These are phyloP conservation scores for Colletotrichum cordylinicola DNA, from an alignment of 2,329 filamentous ascomycete genomes.

Conservation along the genomic window DNA sequence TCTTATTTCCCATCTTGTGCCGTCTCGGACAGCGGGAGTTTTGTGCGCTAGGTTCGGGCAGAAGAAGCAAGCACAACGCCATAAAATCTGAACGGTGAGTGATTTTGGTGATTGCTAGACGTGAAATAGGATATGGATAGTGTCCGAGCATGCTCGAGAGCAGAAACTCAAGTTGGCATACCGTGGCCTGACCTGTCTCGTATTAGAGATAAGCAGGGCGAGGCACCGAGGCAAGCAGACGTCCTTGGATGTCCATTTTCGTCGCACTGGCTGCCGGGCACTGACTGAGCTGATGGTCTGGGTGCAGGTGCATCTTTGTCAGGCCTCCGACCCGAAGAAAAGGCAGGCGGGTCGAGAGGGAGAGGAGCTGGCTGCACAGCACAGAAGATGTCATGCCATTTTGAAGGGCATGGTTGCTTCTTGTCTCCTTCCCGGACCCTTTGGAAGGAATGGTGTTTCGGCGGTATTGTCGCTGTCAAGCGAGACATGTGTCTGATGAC, in stretches of 20 bases:
- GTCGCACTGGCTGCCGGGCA: not conserved
- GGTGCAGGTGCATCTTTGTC: not conserved
- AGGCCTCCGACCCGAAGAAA: not conserved
- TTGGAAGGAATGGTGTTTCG: not conserved
- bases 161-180: not conserved
- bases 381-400: not conserved
- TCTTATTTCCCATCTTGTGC: not conserved
- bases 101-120: not conserved
- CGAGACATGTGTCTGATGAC: not conserved
- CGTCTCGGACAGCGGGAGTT: not conserved
- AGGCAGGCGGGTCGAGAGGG: not conserved
- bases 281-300: not conserved
- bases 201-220: not conserved
- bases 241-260: not conserved
- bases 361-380: not conserved
- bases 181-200: not conserved
- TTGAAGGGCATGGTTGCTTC: not conserved
- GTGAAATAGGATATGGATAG: not conserved
- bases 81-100: constrained; percentile 3
- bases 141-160: not conserved
- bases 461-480: not conserved
- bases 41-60: not conserved
- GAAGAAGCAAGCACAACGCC: not conserved
- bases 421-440: not conserved
- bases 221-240: not conserved